Conservation (phyloP, 306 rosid species). For the Castanospermum australe region DNA sequence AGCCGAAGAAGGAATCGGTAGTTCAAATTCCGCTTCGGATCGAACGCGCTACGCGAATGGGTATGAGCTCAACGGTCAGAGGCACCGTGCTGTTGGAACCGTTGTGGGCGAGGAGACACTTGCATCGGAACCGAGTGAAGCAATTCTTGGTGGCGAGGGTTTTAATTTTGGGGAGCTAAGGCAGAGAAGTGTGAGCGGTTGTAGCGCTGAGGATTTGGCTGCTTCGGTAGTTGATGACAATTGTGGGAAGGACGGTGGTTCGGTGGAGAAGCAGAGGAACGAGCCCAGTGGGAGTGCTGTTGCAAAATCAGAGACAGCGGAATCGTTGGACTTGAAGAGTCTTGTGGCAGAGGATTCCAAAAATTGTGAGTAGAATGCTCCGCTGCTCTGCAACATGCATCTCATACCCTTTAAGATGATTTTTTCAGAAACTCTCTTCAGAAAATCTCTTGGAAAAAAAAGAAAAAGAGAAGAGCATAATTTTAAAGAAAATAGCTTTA, state of each 20-base stretch:
- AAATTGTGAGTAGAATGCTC: slow-evolving; percentile 50
- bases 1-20: background rate
- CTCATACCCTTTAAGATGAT: background rate
- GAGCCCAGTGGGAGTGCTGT: slow-evolving; percentile 35
- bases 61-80: slow-evolving; percentile 12
- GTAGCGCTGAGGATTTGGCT: slow-evolving; percentile 24
- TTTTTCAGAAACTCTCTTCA: background rate
- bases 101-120: slow-evolving; percentile 28
- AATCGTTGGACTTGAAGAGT: slow-evolving; percentile 66
- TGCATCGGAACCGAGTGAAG: slow-evolving; percentile 28
- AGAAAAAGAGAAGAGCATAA: background rate
- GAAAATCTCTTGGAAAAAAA: background rate
- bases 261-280: slow-evolving; percentile 41
- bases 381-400: background rate
- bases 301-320: slow-evolving; percentile 43
- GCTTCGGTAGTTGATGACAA: slow-evolving; percentile 34
- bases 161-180: slow-evolving; percentile 49
- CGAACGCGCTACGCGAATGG: background rate
- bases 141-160: slow-evolving; percentile 38
- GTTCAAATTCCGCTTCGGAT: slow-evolving; percentile 5
- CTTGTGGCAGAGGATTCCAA: slow-evolving; percentile 63
- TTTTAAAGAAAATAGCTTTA: background rate
- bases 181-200: slow-evolving; percentile 58
- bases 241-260: slow-evolving; percentile 37
- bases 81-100: slow-evolving; percentile 29